Base-by-base conservation (phyloP, 2,329 filamentous ascomycete species). In the Sarocladium strictum region DNA sequence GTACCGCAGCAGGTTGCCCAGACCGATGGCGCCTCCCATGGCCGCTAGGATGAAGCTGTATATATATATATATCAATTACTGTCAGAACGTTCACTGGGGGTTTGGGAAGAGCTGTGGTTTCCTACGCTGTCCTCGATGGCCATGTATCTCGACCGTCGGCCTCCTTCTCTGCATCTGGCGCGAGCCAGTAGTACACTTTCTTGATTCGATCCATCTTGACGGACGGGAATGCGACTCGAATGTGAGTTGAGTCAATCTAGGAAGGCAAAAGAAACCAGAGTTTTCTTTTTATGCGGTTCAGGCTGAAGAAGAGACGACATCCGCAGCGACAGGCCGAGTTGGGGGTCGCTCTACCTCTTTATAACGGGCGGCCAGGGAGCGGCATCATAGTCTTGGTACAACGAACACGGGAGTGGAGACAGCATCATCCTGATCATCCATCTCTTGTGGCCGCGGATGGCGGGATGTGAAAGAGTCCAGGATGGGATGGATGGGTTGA, bases 1-100 rank as follows among this genome's bases (percentile, higher is more conserved):
- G 56, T 79, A 81, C 27, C 78, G 72, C 2, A 81, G 68, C n/a
- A 81, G 65, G 53, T 81, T 81, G 11, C 78, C 78, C 53, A 79
- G 72, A 21, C 78, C 78, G 3, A 77, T 75, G 35, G 74, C 77
- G 27, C 78, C 78, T 11, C 78, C 76, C 76, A 65, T 65, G 0
- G 64, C 64, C 10, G 59, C 59, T 21, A 65, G 62, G 1, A 65
- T 62, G 37, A 65, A 65, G 38, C 38, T 43, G n/a, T 38, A 15
- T 9, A 33, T 33, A 33, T n/a, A n/a, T n/a, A n/a, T n/a, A n/a
- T n/a, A n/a, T n/a, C n/a, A n/a, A n/a, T n/a, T n/a, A n/a, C n/a
- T n/a, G n/a, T n/a, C n/a, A n/a, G n/a, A n/a, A n/a, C n/a, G n/a
- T n/a, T n/a, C n/a, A n/a, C n/a, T n/a, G n/a, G n/a, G n/a, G n/a